Evolutionary conservation across 495 filamentous ascomycete species (phyloP), one percentile per base, ranked within the genome.

Genomic region (Ramalina intermedia): DNA sequence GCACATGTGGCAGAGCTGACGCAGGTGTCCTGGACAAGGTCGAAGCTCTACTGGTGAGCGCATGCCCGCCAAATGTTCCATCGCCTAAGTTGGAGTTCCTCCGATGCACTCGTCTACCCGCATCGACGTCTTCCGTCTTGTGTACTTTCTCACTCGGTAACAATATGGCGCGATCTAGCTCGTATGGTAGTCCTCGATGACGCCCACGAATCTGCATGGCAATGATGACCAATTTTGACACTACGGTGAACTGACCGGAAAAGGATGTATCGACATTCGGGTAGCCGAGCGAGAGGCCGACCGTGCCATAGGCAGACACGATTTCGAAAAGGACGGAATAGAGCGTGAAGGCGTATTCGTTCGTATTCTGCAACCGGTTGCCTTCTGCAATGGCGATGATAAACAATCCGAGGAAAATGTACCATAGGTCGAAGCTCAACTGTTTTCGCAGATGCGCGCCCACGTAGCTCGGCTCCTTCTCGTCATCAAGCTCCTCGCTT

Each of bases 351-450:
- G 71, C 62, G 52, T 71, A 74, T 48, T 81, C 70, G 42, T 68
- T 68, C 23, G 58, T 61, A 50, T 69, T 66, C 61, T 79, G 67
- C 14, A 91, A 63, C 4, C 74, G 72, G 2, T 54, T 49, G 12
- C 86, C 86, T 67, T 96, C 90, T 16, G 81, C 73, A 52, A 96
- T 89, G 46, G 81, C 69, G 57, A 96, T 85, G 56, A 94, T 73
- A 66, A 96, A 96, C 39, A 85, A 71, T 0, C 87, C 90, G 14
- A 94, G 62, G 55, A 90, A 91, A 33, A 96, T 83, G 61, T 84
- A 96, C 87, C 89, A 95, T 58, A 96, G 60, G 64, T 96, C 90
- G 63, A 95, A 96, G 49, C 84, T 86, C 12, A 96, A 75, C 63
- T 96, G 90, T 38, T 80, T 78, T 9, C 87, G 82, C 56, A 96